Percentiles rank a stretch among this genome's conserved stretches.
Evolutionary conservation across 768 basidiomycete genomes (phyloP).

Genomic region (Melanogaster broomeanus): DNA sequence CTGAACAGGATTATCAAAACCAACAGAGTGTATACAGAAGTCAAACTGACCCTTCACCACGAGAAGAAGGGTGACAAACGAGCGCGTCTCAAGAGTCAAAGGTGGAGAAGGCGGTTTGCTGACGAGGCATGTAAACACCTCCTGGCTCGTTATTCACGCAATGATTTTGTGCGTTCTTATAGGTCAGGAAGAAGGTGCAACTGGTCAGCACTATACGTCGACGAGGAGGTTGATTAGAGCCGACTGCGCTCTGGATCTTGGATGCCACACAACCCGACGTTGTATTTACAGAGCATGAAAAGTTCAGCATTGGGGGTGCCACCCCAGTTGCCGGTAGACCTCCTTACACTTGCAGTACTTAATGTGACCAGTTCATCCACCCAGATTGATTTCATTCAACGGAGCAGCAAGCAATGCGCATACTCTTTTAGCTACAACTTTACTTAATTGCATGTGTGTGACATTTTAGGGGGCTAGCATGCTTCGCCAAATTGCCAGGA

Average conservation of each 20-base stretch:
- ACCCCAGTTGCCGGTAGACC: conserved; percentile 4
- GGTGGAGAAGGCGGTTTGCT: conserved; percentile 80
- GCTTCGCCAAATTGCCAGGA: conserved; percentile 7
- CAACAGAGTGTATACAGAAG: conserved; percentile 57
- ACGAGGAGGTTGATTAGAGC: conserved; percentile 56
- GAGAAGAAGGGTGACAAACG: conserved; percentile 85
- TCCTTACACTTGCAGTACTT: conserved; percentile 2
- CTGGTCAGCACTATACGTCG: conserved; percentile 77
- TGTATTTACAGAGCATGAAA: neutral
- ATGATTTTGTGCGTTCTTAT: conserved; percentile 18
- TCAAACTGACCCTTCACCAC: conserved; percentile 58
- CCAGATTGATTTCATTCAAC: conserved; percentile 8
- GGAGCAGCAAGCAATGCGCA: conserved; percentile 9
- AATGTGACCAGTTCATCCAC: neutral
- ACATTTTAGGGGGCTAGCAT: conserved; percentile 15
- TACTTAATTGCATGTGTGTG: conserved; percentile 4
- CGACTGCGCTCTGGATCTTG: neutral
- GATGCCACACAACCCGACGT: conserved; percentile 4
- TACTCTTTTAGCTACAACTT: conserved; percentile 5
- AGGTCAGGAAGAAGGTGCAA: conserved; percentile 85
- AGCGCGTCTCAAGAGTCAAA: conserved; percentile 68
- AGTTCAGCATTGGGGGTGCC: conserved; percentile 5
- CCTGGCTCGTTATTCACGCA: conserved; percentile 8
- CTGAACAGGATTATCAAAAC: conserved; percentile 52
- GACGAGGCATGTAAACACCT: conserved; percentile 56